Conservation (phyloP, 192 early-diverging fungal genomes). For the Coemansia sp. region DNA sequence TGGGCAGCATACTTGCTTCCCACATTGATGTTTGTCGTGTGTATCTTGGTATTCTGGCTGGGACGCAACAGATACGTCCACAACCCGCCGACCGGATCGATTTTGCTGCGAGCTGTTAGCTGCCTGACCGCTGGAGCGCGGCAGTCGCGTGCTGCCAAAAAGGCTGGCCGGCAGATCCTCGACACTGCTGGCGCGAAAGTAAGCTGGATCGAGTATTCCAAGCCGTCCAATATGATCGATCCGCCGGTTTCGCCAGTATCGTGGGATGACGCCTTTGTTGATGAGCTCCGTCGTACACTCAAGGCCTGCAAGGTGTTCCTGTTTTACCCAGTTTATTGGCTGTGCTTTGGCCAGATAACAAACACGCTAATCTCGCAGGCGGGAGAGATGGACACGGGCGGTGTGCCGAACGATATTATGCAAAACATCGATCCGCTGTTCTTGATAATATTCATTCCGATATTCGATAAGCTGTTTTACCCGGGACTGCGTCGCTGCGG, state of each 20-base stretch:
- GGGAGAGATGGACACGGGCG: conserved; percentile 58
- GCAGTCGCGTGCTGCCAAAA: conserved; percentile 26
- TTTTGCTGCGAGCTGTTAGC: conserved; percentile 25
- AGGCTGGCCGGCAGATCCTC: background rate
- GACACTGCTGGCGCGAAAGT: conserved; percentile 1
- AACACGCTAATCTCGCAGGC: conserved; percentile 67
- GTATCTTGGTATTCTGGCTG: conserved; percentile 53
- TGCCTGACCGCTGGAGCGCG: conserved; percentile 18
- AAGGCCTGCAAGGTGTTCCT: conserved; percentile 43
- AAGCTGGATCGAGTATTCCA: conserved; percentile 33
- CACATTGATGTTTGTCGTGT: conserved; percentile 51
- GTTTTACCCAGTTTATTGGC: conserved; percentile 46
- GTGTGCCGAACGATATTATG: conserved; percentile 70
- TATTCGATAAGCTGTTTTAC: conserved; percentile 67
- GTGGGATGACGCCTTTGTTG: conserved; percentile 34
- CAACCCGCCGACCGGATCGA: conserved; percentile 54
- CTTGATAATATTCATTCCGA: conserved; percentile 70
- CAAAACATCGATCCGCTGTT: conserved; percentile 70
- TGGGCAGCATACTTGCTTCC: conserved; percentile 58
- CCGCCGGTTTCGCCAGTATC: background rate
- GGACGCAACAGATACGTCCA: conserved; percentile 51
- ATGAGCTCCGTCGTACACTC: conserved; percentile 26
- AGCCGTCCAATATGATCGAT: conserved; percentile 25
- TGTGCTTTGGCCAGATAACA: conserved; percentile 62
- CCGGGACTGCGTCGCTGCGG: conserved; percentile 61